These are phyloP conservation scores for Ganoderma multipileum DNA, from an alignment of 1,284 basidiomycete genomes.

Conservation along the genomic window DNA sequence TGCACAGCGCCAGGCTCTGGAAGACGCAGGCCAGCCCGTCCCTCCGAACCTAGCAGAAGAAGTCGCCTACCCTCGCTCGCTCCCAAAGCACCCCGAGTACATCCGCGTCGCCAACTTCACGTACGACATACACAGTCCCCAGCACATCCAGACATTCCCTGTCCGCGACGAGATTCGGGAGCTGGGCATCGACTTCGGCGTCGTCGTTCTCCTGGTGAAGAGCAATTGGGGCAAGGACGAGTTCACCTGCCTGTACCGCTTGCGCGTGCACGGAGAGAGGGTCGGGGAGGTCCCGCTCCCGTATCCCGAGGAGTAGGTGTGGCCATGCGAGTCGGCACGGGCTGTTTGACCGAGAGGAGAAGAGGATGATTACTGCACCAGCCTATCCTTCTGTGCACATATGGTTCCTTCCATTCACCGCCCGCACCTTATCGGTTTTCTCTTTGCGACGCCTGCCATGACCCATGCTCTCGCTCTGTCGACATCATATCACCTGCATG, in stretches of 20 bases:
- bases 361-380: conserved; percentile 12
- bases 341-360: conserved; percentile 3
- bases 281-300: conserved; percentile 38
- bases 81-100: conserved; percentile 64
- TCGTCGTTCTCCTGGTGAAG: conserved; percentile 80
- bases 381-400: conserved; percentile 13
- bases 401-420: conserved; percentile 15
- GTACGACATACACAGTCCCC: conserved; percentile 76
- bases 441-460: conserved; percentile 5
- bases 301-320: conserved; percentile 34
- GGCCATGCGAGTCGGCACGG: neutral
- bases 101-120: conserved; percentile 80
- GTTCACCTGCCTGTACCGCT: conserved; percentile 91
- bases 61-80: conserved; percentile 53
- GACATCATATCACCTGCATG: neutral
- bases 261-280: conserved; percentile 75
- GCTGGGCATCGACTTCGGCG: conserved; percentile 79
- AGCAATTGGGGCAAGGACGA: conserved; percentile 88
- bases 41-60: conserved; percentile 42
- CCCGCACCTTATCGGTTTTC: neutral
- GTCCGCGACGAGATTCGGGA: conserved; percentile 70
- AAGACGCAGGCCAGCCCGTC: conserved; percentile 40
- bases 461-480: conserved; percentile 7
- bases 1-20: conserved; percentile 44
- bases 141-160: conserved; percentile 88